Base-by-base conservation (phyloP, 768 basidiomycete genomes). In the Amyloporia xantha region DNA sequence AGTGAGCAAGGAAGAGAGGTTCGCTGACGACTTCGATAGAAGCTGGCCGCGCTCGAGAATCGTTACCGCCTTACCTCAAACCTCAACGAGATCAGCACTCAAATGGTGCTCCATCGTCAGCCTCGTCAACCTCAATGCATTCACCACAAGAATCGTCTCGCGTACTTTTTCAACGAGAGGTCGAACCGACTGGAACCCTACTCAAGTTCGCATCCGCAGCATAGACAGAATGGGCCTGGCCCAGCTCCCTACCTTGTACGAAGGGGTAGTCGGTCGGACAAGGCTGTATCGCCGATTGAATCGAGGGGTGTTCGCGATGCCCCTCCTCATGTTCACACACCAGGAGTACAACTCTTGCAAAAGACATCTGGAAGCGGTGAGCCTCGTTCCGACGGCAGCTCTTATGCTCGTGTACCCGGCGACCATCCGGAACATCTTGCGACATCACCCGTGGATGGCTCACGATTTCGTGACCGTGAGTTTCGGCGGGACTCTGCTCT, bases 151-250 rank as follows among this genome's bases (percentile, higher is more conserved):
- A 84, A 35, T 66, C 74, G 2, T 75, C 86, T 27, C 79, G 88
- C 36, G 84, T 84, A 1, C 73, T 99, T n/a, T n/a, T 99, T 97
- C 74, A 98, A 99, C 60, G 96, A 95, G 59, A 82, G 87, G 3
- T 89, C 86, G 9, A 97, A 96, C 60, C 77, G 82, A 54, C 68
- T 97, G 48, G 95, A 98, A 66, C 88, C 90, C 2, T 90, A 87
- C 58, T 78, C 73, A 48, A 77, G 72, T 54, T 51, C 68, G n/a
- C 67, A 65, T 44, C 72, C 76, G 24, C 57, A 68, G 15, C 67
- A 65, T 43, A 72, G 77, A 24, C 58, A 73, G 44, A 68, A 67
- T 40, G 59, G 68, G 45, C 61, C 70, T 36, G 64, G 67, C 17
- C 54, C 41, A 44, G 50, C 52, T 4, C 42, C 51, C 39, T 40